A percentile compares a stretch with the other conserved stretches of the same genome.
Evolutionary conservation across 228 moss, liverwort and hornwort species (phyloP).

Genomic region (Sphagnum fallax): DNA sequence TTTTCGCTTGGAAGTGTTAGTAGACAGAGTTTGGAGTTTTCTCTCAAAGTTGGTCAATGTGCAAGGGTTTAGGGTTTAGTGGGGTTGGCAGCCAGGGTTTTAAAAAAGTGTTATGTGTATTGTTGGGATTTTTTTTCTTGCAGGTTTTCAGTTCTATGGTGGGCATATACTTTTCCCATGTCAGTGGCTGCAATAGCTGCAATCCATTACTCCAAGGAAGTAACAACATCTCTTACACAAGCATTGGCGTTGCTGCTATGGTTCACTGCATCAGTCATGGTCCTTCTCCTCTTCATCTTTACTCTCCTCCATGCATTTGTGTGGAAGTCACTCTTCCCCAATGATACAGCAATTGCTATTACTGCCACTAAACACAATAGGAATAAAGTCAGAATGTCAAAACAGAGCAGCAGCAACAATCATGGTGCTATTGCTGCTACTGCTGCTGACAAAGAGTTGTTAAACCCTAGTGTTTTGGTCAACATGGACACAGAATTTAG

Average conservation of each 20-base stretch:
- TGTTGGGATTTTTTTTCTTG: neutral
- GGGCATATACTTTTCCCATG: constrained; percentile 16
- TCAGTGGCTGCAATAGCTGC: constrained; percentile 9
- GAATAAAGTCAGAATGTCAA: no score
- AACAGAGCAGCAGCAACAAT: no score
- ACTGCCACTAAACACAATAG: constrained; percentile 2
- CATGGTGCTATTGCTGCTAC: no score
- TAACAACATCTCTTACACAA: constrained; percentile 1
- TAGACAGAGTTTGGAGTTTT: no score
- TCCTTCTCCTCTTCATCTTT: neutral
- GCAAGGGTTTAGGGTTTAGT: no score
- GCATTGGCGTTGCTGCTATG: constrained; percentile 2
- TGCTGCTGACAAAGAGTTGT: no score
- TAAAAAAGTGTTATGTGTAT: no score
- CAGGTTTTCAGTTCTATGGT: constrained; percentile 13
- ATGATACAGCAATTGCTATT: constrained; percentile 12
- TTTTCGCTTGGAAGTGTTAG: no score
- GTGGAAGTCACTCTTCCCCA: constrained; percentile 10
- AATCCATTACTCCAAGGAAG: constrained; percentile 6
- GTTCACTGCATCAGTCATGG: constrained; percentile 2
- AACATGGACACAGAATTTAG: no score
- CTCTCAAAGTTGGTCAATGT: no score
- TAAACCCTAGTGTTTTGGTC: no score
- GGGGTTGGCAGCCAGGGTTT: no score
- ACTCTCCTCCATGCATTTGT: constrained; percentile 9